These are phyloP conservation scores for Cutaneotrichosporon dermatis DNA, from an alignment of 1,284 basidiomycete genomes.

Conservation along the genomic window DNA sequence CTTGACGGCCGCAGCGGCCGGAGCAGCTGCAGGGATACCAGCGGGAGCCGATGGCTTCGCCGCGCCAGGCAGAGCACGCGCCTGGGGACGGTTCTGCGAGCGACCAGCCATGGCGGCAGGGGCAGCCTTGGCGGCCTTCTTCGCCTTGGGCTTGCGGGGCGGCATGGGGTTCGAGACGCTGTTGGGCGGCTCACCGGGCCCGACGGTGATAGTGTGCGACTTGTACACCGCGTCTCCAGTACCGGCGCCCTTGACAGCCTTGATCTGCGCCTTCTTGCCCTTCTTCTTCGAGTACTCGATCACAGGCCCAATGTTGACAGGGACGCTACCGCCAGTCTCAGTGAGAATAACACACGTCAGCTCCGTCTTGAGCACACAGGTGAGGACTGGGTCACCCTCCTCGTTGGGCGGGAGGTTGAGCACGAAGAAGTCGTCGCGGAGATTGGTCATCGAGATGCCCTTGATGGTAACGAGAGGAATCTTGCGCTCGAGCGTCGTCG, in stretches of 20 bases:
- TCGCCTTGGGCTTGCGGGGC: slow-evolving; percentile 65
- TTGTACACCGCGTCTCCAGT: slow-evolving; percentile 87
- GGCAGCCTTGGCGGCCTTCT: slow-evolving; percentile 42
- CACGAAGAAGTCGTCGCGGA: slow-evolving; percentile 92
- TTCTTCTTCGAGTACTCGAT: slow-evolving; percentile 94
- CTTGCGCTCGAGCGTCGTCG: slow-evolving; percentile 74
- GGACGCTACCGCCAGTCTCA: slow-evolving; percentile 72
- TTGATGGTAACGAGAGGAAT: slow-evolving; percentile 83
- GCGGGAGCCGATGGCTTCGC: slow-evolving; percentile 47
- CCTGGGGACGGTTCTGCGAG: slow-evolving; percentile 39
- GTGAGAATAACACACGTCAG: slow-evolving; percentile 76
- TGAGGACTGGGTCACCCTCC: slow-evolving; percentile 93
- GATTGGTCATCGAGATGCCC: slow-evolving; percentile 74
- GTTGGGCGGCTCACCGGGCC: slow-evolving; percentile 76
- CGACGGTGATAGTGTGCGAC: slow-evolving; percentile 83
- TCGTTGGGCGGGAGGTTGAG: slow-evolving; percentile 68
- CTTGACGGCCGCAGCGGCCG: slow-evolving; percentile 15
- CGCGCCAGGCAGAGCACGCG: slow-evolving; percentile 43
- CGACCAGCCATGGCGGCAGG: slow-evolving; percentile 35
- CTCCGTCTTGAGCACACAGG: slow-evolving; percentile 95
- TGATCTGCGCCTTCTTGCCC: slow-evolving; percentile 86
- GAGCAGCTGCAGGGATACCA: slow-evolving; percentile 21
- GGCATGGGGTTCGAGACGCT: slow-evolving; percentile 80
- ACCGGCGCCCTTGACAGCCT: slow-evolving; percentile 84
- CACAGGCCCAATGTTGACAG: slow-evolving; percentile 70